Conservation (phyloP, 2,329 filamentous ascomycete species). For the Trichoderma koningiopsis region DNA sequence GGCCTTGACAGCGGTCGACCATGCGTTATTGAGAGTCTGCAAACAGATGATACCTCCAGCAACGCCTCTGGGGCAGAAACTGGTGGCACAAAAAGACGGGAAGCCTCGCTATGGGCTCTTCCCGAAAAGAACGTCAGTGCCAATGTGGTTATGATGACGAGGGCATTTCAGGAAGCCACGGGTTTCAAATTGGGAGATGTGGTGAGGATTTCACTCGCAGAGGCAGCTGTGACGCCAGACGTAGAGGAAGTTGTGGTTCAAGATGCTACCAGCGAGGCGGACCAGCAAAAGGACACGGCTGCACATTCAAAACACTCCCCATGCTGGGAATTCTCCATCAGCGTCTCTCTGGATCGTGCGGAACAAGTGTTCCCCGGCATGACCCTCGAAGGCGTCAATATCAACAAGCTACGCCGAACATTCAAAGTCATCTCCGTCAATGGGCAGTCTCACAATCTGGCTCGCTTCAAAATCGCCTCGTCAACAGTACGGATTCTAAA, state of each 20-base stretch:
- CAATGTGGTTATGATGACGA: conserved; percentile 71
- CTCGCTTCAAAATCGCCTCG: conserved; percentile 45
- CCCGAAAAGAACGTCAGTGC: conserved; percentile 65
- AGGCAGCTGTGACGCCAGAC: conserved; percentile 48
- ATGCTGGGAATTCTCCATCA: conserved; percentile 43
- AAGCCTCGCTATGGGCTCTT: conserved; percentile 54
- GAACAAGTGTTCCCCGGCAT: conserved; percentile 72
- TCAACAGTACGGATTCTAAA: conserved; percentile 45
- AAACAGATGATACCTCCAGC: conserved; percentile 29
- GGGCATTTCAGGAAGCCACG: conserved; percentile 71
- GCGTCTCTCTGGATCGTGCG: conserved; percentile 51
- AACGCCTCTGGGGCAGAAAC: not conserved
- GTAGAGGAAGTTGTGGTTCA: conserved; percentile 62
- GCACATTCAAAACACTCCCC: conserved; percentile 33
- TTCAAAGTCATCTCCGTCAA: conserved; percentile 64
- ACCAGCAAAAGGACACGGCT: conserved; percentile 32
- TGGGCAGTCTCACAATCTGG: conserved; percentile 47
- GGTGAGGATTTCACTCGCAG: conserved; percentile 59
- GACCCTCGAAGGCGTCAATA: conserved; percentile 62
- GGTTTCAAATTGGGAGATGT: conserved; percentile 72
- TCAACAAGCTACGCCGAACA: conserved; percentile 37
- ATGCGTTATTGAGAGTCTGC: conserved; percentile 45
- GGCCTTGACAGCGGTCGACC: conserved; percentile 46
- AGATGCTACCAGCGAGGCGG: conserved; percentile 50
- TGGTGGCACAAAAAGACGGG: conserved; percentile 35